A percentile compares a stretch with the other conserved stretches of the same genome.
These are phyloP conservation scores for Cochlearia excelsa DNA, from an alignment of 345 rosid genomes.

Conservation along the genomic window DNA sequence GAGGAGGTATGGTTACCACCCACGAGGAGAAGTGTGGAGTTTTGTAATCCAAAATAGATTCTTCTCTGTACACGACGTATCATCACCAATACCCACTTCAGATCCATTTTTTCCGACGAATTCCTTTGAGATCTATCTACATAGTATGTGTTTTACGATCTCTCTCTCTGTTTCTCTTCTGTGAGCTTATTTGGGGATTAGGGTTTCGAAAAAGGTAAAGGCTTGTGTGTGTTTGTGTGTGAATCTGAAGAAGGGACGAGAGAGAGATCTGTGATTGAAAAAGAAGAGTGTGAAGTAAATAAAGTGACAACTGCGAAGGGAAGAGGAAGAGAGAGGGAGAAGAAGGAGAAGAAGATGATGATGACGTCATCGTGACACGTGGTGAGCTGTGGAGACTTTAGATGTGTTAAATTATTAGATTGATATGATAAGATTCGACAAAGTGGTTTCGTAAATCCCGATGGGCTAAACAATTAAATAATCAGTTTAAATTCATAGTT, in stretches of 20 bases:
- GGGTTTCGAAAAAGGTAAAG: background rate
- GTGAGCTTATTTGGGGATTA: conserved; percentile 33
- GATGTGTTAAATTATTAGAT: background rate
- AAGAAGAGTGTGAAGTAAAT: conserved; percentile 21
- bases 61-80: conserved; percentile 49
- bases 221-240: no score
- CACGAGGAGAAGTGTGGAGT: conserved; percentile 83
- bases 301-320: conserved; percentile 24
- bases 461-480: background rate
- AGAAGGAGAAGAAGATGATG: background rate
- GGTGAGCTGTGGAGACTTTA: conserved; percentile 12
- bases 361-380: conserved; percentile 31
- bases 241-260: background rate
- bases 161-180: conserved; percentile 27
- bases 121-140: conserved; percentile 22
- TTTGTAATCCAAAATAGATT: conserved; percentile 71
- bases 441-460: conserved; percentile 1
- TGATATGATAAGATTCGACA: conserved; percentile 12
- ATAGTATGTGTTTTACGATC: conserved; percentile 1
- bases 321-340: background rate
- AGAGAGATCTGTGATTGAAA: conserved; percentile 15
- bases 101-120: conserved; percentile 42
- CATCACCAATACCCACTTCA: conserved; percentile 38
- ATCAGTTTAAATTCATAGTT: no score
- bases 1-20: conserved; percentile 99